Conservation (phyloP, 2,329 filamentous ascomycete genomes). For the Ceratocystis huliohia region DNA sequence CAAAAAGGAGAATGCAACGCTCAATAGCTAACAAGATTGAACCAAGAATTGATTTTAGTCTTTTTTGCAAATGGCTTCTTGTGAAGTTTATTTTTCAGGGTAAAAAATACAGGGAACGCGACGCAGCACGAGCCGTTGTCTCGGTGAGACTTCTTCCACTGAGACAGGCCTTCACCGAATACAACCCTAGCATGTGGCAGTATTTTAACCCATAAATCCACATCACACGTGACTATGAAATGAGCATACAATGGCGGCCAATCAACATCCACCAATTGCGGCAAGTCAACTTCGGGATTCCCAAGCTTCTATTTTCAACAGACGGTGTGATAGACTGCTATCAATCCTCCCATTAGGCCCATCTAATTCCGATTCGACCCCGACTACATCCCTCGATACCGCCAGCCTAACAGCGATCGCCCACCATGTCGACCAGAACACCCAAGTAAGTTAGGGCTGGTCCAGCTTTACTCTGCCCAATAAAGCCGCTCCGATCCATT, state of each 20-base stretch:
- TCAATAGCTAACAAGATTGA: neutral
- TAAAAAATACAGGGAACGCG: conserved; percentile 4
- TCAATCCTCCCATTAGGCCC: neutral
- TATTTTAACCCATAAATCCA: neutral
- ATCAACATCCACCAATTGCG: conserved; percentile 13
- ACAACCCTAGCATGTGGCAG: neutral
- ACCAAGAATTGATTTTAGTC: neutral
- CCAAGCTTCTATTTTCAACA: conserved; percentile 5
- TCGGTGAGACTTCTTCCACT: neutral
- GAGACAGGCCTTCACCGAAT: neutral
- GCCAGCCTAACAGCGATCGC: conserved; percentile 20
- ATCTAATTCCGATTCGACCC: neutral
- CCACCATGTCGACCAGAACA: conserved; percentile 33
- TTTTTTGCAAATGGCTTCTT: neutral
- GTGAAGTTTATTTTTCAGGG: conserved; percentile 7
- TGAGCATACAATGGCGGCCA: conserved; percentile 1
- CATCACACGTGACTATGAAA: neutral
- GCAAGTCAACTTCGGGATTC: neutral
- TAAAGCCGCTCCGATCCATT: neutral
- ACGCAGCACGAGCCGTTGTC: neutral
- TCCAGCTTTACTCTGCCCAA: neutral
- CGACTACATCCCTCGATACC: conserved; percentile 2
- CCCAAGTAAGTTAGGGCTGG: conserved; percentile 30
- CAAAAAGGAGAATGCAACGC: neutral
- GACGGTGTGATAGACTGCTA: conserved; percentile 1